phyloP scores from a whole-genome alignment of 2,329 filamentous ascomycete genomes.

The Xylaria sp. region DNA sequence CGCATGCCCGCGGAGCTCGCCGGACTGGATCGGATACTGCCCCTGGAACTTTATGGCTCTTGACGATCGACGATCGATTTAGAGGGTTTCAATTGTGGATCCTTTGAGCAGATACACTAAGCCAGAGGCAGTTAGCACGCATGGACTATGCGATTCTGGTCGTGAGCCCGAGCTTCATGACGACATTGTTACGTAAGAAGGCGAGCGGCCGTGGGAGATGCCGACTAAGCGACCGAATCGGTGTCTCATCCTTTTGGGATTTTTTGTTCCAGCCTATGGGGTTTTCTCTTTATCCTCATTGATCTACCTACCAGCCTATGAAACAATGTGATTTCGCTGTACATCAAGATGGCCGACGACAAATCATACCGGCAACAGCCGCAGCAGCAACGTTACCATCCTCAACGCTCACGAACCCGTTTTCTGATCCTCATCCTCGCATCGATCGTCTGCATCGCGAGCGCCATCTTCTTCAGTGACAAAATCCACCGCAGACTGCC shows the following conservation, averaged over 20 bases:
- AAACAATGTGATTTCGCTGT: not conserved
- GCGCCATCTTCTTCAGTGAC: slow-evolving; percentile 3
- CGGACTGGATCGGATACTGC: not conserved
- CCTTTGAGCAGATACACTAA: not conserved
- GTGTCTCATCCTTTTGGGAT: too few relatives aligned
- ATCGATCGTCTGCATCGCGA: slow-evolving; percentile 7
- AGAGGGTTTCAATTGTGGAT: not conserved
- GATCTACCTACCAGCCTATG: too few relatives aligned
- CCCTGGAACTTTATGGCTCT: not conserved
- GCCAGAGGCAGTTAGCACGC: not conserved
- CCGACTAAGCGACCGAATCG: too few relatives aligned
- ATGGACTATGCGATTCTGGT: too few relatives aligned
- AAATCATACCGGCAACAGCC: not conserved
- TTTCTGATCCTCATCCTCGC: slow-evolving; percentile 4
- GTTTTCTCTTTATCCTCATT: not conserved
- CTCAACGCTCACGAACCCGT: slow-evolving; percentile 6
- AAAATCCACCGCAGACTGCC: slow-evolving; percentile 4
- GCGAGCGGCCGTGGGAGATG: too few relatives aligned
- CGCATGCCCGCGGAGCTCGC: not conserved
- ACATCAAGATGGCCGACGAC: slow-evolving; percentile 10
- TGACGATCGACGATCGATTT: not conserved
- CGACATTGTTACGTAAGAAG: too few relatives aligned
- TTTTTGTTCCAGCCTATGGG: not conserved
- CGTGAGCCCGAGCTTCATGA: too few relatives aligned
- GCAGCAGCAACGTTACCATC: not conserved